Base-by-base conservation (phyloP, 306 rosid species). In the Cucurbita moschata region DNA sequence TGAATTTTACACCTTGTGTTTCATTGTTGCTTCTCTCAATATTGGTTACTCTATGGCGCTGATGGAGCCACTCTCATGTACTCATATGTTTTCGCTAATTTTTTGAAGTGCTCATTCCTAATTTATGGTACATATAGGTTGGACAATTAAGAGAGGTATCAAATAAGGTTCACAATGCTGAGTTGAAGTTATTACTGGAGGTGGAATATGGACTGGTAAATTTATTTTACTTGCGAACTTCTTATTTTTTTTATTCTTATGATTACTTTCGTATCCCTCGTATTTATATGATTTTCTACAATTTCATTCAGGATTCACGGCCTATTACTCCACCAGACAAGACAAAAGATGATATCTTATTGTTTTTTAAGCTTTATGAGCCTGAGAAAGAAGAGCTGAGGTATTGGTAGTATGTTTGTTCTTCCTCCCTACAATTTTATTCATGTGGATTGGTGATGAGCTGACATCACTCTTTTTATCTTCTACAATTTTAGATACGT, bases 321-420 rank as follows among this genome's bases (percentile, higher is more conserved):
- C 87, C 87, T 77, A 75, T 90, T 71, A 80, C 89, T 79, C 92
- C 92, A 19, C 90, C 89, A 72, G 90, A 82, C 46, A 88, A 85
- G 86, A 88, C 95, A 37, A 85, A 85, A 82, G 95, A 88, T 74
- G 96, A 90, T 75, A 90, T 88, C 70, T 84, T 90, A 18, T 91
- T 90, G 57, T 90, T 90, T 83, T 90, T 90, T 86, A 90, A 90
- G 86, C 84, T 90, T 71, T 90, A 90, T 69, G 95, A 90, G 78
- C 90, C 92, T 75, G 95, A 87, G 58, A 90, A 90, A 79, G 90
- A 85, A 83, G 92, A 85, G 80, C 85, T 90, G 71, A 85, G 96
- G 96, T 90, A 87, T 57, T 76, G 39, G 49, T 78, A 55, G 80
- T 35, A 76, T 54, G 58, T 59, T 71, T 68, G 50, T 46, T 78